Conservation (phyloP, 768 basidiomycete genomes). For the Hygrocybe coccinea region DNA sequence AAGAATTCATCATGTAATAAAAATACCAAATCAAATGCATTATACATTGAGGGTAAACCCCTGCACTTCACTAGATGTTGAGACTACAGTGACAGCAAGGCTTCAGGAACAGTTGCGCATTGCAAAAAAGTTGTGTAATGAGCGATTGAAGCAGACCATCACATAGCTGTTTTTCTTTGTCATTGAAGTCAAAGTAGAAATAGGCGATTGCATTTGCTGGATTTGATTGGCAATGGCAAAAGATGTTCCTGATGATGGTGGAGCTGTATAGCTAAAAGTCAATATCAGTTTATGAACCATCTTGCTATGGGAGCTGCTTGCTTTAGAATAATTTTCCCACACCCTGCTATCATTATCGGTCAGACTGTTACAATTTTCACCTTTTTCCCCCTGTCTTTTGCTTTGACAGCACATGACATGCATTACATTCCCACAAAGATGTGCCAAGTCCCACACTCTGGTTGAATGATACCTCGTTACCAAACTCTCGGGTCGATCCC, state of each 20-base stretch:
- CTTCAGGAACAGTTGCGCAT: background rate
- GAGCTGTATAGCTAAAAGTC: background rate
- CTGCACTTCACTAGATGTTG: no score
- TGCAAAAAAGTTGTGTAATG: slow-evolving; percentile 15
- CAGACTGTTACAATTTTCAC: background rate
- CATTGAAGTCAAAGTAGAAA: slow-evolving; percentile 21
- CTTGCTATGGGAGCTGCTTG: background rate
- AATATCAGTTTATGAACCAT: background rate
- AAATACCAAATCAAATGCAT: no score
- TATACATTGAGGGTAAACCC: no score
- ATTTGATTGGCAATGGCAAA: background rate
- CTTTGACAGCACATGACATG: no score
- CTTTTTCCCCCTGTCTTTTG: no score
- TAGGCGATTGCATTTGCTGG: slow-evolving; percentile 11
- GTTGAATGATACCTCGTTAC: no score
- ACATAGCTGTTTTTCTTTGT: slow-evolving; percentile 10
- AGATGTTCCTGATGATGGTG: background rate
- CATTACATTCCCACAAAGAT: no score
- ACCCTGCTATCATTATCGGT: slow-evolving; percentile 5
- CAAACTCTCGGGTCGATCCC: no score
- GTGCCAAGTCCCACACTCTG: no score
- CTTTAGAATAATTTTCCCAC: slow-evolving; percentile 11
- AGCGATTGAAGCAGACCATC: slow-evolving; percentile 16
- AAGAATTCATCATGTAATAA: no score
- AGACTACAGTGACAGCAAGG: background rate